Conservation (phyloP, 2,329 filamentous ascomycete genomes). For the Botrytis aclada region DNA sequence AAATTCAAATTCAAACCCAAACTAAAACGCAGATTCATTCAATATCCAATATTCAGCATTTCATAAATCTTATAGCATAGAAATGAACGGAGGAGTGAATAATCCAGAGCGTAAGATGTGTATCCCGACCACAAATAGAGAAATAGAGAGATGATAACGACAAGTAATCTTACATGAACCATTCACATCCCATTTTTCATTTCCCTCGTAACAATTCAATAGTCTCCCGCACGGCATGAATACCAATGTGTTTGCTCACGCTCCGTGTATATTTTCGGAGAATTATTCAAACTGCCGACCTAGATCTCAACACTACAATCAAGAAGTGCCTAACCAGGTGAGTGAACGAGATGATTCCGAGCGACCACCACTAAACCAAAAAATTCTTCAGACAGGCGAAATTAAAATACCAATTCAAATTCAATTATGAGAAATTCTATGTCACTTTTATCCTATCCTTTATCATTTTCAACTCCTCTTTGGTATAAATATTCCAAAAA, state of each 20-base stretch:
- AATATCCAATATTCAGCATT: not conserved
- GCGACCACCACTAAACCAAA: not conserved
- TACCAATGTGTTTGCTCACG: too few relatives aligned
- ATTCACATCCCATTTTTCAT: not conserved
- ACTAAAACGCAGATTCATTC: not conserved
- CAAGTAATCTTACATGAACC: too few relatives aligned
- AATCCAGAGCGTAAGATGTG: not conserved
- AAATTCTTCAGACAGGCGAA: not conserved
- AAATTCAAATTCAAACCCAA: too few relatives aligned
- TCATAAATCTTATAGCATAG: not conserved
- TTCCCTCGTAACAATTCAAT: not conserved
- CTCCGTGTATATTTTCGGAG: not conserved
- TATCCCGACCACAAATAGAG: not conserved
- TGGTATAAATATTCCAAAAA: slow-evolving; percentile 10
- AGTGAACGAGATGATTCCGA: not conserved
- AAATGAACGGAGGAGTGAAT: not conserved
- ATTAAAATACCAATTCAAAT: not conserved
- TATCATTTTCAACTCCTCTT: slow-evolving; percentile 3
- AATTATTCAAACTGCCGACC: not conserved
- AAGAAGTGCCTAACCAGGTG: not conserved
- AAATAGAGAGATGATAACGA: not conserved
- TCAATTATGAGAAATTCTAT: not conserved
- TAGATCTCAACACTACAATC: not conserved
- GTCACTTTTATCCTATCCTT: not conserved
- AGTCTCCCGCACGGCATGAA: not conserved